These are phyloP conservation scores for Echinochloa phyllopogon DNA, from an alignment of 176 grass and related monocot species.

Conservation along the genomic window DNA sequence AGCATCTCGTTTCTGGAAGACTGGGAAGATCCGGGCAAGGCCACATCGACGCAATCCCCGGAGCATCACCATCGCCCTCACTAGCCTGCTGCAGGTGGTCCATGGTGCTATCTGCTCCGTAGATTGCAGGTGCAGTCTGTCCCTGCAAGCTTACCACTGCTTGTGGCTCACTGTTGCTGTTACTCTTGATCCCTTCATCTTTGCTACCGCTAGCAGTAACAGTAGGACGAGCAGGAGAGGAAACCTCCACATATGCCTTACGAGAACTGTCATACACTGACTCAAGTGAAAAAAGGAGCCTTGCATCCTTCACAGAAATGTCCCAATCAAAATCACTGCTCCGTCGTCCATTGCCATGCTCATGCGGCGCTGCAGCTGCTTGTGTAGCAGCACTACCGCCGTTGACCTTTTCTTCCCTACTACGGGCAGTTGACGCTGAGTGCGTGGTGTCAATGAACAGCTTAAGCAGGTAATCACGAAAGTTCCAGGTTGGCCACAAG, in stretches of 20 bases:
- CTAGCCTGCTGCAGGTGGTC: not conserved
- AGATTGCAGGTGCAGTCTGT: not conserved
- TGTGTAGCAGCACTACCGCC: not conserved
- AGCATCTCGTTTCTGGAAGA: not conserved
- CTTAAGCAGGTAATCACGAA: not conserved
- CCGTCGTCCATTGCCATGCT: not conserved
- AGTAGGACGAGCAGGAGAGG: not conserved
- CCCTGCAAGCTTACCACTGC: not conserved
- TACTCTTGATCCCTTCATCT: not conserved
- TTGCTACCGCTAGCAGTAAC: not conserved
- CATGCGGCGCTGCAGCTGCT: not conserved
- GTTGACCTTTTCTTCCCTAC: not conserved
- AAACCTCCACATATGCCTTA: slow-evolving; percentile 15
- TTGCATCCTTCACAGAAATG: slow-evolving; percentile 8
- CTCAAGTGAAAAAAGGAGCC: not conserved
- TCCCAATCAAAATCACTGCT: not conserved
- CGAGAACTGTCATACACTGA: not conserved
- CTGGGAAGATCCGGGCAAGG: not conserved
- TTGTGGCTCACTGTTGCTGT: not conserved
- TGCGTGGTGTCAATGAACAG: not conserved
- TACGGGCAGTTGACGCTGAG: not conserved
- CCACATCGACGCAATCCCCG: not conserved
- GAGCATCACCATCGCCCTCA: not conserved
- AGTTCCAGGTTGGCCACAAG: not conserved
- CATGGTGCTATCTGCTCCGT: not conserved